A percentile compares a stretch with the other conserved stretches of the same genome.
Conservation (phyloP, 2,329 filamentous ascomycete species). For the Fonsecaea pedrosoi region DNA sequence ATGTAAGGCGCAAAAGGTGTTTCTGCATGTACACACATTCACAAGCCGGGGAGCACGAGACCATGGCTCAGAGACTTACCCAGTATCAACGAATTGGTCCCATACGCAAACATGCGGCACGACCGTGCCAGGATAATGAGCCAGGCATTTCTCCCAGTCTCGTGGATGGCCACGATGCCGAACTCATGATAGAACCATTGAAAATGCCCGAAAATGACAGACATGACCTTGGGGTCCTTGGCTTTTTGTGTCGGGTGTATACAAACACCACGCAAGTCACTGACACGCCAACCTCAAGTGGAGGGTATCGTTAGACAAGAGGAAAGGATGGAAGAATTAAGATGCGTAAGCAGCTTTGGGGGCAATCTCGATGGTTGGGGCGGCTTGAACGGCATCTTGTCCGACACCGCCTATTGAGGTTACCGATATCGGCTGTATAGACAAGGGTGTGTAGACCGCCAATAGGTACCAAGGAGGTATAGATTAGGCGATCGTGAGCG, state of each 20-base stretch:
- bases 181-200: slow-evolving; percentile 42
- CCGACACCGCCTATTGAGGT: slow-evolving; percentile 13
- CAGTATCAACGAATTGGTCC: slow-evolving; percentile 40
- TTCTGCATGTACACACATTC: slow-evolving; percentile 5
- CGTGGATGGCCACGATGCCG: slow-evolving; percentile 37
- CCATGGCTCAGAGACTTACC: slow-evolving; percentile 27
- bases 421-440: slow-evolving; percentile 21
- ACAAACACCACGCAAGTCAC: slow-evolving; percentile 4
- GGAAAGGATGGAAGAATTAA: slow-evolving; percentile 1
- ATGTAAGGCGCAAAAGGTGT: neutral
- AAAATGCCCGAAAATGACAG: slow-evolving; percentile 20
- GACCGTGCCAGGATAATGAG: slow-evolving; percentile 40
- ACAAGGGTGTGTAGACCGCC: neutral
- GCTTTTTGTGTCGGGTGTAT: slow-evolving; percentile 9
- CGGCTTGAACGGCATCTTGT: slow-evolving; percentile 9
- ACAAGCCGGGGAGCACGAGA: slow-evolving; percentile 13
- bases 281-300: neutral
- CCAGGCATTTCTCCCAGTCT: slow-evolving; percentile 40
- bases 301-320: slow-evolving; percentile 10
- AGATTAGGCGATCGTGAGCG: neutral
- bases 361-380: slow-evolving; percentile 5
- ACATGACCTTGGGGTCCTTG: slow-evolving; percentile 21
- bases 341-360: slow-evolving; percentile 15
- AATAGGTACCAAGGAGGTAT: neutral
- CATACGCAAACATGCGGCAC: slow-evolving; percentile 42